These are phyloP conservation scores for Diaporthe eres DNA, from an alignment of 2,329 filamentous ascomycete genomes.

Conservation along the genomic window DNA sequence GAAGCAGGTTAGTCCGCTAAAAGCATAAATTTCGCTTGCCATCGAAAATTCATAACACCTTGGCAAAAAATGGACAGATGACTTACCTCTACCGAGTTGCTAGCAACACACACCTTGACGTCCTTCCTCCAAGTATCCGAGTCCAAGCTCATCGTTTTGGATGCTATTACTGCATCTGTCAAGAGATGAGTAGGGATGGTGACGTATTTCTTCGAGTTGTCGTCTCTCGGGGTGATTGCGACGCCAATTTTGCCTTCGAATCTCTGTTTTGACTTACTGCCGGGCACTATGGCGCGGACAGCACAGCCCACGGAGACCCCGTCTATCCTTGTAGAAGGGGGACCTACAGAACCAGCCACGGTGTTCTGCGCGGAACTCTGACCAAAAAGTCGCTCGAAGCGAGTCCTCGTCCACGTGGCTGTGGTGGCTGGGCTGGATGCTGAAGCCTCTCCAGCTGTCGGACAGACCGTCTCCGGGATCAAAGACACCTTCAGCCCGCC, in stretches of 20 bases:
- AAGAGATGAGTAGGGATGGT: neutral
- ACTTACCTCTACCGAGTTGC: neutral
- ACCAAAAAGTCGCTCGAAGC: neutral
- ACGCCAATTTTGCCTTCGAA: neutral
- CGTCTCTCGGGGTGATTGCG: neutral
- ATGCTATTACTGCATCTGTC: neutral
- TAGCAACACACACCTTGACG: neutral
- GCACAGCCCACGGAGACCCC: neutral
- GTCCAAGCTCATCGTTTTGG: neutral
- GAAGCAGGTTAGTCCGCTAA: neutral
- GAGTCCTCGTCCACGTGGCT: neutral
- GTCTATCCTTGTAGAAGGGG: no score
- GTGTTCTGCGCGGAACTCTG: neutral
- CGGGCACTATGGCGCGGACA: neutral
- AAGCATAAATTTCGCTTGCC: neutral
- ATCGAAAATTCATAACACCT: neutral
- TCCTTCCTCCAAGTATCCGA: neutral
- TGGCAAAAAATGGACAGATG: neutral
- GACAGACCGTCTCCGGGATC: neutral
- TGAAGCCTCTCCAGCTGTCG: conserved; percentile 13
- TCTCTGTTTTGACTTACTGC: neutral
- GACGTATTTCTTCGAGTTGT: neutral
- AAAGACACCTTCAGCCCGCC: neutral
- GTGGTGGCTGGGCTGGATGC: neutral
- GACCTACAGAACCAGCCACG: neutral